Conservation (phyloP, 768 basidiomycete species). For the Rhodotorula graminis region DNA sequence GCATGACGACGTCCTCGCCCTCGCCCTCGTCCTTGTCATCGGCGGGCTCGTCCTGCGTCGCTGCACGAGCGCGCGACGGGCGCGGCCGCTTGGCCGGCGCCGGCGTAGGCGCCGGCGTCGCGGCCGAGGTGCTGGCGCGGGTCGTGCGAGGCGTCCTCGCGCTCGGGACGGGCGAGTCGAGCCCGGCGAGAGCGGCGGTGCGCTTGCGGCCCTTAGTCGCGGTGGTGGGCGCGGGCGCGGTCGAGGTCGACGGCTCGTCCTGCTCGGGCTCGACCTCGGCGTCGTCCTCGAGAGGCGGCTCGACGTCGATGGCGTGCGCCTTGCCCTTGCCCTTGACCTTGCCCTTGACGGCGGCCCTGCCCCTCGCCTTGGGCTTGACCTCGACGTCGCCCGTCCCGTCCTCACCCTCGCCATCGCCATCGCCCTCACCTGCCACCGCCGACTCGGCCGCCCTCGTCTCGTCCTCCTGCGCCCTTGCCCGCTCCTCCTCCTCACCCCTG, state of each 20-base stretch:
- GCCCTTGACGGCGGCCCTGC: no score
- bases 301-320: background rate
- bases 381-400: no score
- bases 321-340: conserved; percentile 8
- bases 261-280: background rate
- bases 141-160: no score
- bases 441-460: background rate
- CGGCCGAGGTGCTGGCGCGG: background rate
- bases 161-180: background rate
- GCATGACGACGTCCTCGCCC: background rate
- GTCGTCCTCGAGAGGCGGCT: background rate
- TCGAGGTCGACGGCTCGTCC: background rate
- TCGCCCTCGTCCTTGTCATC: background rate
- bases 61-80: no score
- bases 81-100: no score
- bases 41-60: no score
- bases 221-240: no score
- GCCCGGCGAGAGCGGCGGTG: background rate
- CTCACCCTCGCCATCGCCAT: background rate
- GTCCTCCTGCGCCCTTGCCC: background rate
- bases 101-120: background rate
- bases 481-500: background rate
- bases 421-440: background rate
- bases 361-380: background rate
- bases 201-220: conserved; percentile 1